Evolutionary conservation across 1,284 basidiomycete species (phyloP), one percentile per base, ranked within the genome.

Genomic region (Cryptococcus sp.): DNA sequence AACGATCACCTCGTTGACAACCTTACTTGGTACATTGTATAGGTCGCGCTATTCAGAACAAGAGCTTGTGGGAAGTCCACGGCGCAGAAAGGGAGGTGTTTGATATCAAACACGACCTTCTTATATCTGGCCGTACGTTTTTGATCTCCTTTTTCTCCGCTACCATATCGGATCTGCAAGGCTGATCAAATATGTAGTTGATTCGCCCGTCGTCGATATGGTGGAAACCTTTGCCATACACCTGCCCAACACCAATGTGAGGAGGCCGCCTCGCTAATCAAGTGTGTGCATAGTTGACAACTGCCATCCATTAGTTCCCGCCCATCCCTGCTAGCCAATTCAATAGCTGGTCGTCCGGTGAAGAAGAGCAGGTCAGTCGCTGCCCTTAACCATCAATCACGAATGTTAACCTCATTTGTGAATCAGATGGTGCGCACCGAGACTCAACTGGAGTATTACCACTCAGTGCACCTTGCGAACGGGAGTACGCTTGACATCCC

Each of bases 181-280:
- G 5, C 38, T 48, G 3, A 39, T 26, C 19, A 19, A 6, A 39
- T 15, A 17, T 20, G 39, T 16, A 49, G 29, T 34, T 39, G 50
- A 25, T 38, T 16, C 38, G 37, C 44, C 22, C 10, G 20, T 46
- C 13, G 22, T 59, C 17, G 57, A 66, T 29, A 19, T 50, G 10
- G 48, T 65, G 25, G 25, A 57, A 20, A 11, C 54, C 4, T 72
- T 72, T 23, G 40, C 40, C 6, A 57, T 69, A 3, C 59, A 66
- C 47, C 54, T 69, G 13, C 69, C 67, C 4, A 29, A 54, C 29
- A 69, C 67, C 15, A 69, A 72, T 49, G 69, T 68, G 40, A 57
- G 67, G 56, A 10, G 1, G 3, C 10, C 7, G 23, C 29, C 29
- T 5, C 29, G 3, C 13, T 34, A 34, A 5, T 41, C 26, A 5